These are phyloP conservation scores for Myriangium duriaei DNA, from an alignment of 2,329 filamentous ascomycete species.

Conservation along the genomic window DNA sequence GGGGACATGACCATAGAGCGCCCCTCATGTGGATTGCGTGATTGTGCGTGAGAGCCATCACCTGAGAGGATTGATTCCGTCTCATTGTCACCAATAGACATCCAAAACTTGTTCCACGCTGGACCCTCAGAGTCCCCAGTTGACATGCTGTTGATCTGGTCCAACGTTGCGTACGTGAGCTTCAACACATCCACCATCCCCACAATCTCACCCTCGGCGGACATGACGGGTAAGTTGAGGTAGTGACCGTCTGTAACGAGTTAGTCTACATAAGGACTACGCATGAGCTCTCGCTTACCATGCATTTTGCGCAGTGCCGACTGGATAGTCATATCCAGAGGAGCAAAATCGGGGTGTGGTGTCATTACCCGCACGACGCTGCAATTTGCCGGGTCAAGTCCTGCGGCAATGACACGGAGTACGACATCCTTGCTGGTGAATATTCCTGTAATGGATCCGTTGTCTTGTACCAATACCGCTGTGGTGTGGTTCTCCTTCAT, in stretches of 20 bases:
- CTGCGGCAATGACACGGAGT: constrained; percentile 90
- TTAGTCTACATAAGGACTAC: constrained; percentile 13
- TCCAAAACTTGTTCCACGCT: constrained; percentile 99
- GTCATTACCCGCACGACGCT: constrained; percentile 99
- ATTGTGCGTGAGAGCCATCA: constrained; percentile 51
- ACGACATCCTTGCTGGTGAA: constrained; percentile 99
- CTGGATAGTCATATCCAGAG: constrained; percentile 98
- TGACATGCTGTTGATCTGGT: constrained; percentile 88
- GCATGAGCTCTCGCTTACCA: constrained; percentile 45
- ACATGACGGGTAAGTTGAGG: constrained; percentile 96
- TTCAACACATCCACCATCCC: constrained; percentile 99
- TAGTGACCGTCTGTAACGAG: constrained; percentile 73
- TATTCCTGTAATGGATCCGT: constrained; percentile 94
- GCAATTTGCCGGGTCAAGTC: constrained; percentile 85
- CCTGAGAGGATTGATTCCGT: constrained; percentile 95
- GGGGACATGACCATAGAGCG: constrained; percentile 68
- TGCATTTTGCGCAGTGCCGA: constrained; percentile 98
- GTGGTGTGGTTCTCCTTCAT: constrained; percentile 99
- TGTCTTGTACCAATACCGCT: constrained; percentile 88
- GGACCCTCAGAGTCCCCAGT: constrained; percentile 83
- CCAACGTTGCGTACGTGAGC: constrained; percentile 91
- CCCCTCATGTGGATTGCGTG: constrained; percentile 55
- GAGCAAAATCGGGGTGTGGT: constrained; percentile 94
- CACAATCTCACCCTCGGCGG: constrained; percentile 86
- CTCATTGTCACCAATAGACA: constrained; percentile 79